Conservation (phyloP, 345 rosid genomes). For the Euphorbia pulcherrima region DNA sequence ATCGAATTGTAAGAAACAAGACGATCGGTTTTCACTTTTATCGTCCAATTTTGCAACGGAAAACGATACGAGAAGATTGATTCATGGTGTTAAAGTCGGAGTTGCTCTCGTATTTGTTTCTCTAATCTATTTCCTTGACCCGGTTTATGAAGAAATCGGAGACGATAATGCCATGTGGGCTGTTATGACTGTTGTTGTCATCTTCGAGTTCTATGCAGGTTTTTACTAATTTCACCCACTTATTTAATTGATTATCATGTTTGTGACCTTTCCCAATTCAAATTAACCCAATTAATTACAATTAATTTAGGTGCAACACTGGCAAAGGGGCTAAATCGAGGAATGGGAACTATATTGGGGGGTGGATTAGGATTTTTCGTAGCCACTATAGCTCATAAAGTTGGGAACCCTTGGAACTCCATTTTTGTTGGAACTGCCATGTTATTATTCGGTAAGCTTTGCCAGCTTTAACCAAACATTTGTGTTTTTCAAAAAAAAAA, state of each 20-base stretch:
- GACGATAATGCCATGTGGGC: conserved; percentile 77
- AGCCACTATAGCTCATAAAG: conserved; percentile 39
- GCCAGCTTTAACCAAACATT: too few relatives aligned
- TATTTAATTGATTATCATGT: background rate
- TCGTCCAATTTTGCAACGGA: conserved; percentile 20
- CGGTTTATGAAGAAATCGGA: conserved; percentile 51
- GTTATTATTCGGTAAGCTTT: conserved; percentile 49
- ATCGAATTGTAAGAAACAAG: too few relatives aligned
- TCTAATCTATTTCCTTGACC: conserved; percentile 52
- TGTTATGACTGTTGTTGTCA: conserved; percentile 71
- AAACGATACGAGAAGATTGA: conserved; percentile 27
- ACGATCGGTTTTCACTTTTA: background rate
- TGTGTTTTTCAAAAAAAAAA: too few relatives aligned
- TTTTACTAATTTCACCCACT: background rate
- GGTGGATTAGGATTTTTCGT: conserved; percentile 55
- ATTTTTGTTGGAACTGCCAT: conserved; percentile 41
- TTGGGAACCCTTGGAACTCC: conserved; percentile 45
- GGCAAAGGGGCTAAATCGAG: conserved; percentile 65
- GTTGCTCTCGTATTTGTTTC: conserved; percentile 57
- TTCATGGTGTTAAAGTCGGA: conserved; percentile 65
- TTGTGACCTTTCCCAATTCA: too few relatives aligned
- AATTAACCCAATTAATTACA: background rate
- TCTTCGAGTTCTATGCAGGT: conserved; percentile 75
- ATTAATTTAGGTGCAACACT: conserved; percentile 54
- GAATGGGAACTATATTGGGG: conserved; percentile 59